These are phyloP conservation scores for Cornus kousa DNA, from an alignment of 148 eudicot genomes.

Conservation along the genomic window DNA sequence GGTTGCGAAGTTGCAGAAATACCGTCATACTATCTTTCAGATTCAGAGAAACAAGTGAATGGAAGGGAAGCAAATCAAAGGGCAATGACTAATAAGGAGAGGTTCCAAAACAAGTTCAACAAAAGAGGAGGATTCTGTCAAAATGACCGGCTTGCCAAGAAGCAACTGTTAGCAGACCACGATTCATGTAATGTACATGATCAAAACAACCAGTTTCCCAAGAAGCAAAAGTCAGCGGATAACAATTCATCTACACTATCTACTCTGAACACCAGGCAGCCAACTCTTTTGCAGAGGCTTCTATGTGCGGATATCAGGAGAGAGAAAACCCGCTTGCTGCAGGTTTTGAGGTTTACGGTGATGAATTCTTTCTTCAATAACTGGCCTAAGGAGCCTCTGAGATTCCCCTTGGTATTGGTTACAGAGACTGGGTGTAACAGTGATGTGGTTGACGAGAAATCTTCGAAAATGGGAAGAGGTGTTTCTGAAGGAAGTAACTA, in stretches of 20 bases:
- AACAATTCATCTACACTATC: constrained; percentile 12
- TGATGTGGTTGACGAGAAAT: constrained; percentile 18
- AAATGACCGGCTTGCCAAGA: constrained; percentile 29
- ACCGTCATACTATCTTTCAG: constrained; percentile 68
- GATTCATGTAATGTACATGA: constrained; percentile 21
- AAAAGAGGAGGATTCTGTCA: constrained; percentile 50
- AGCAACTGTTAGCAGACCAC: constrained; percentile 23
- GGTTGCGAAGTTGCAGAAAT: constrained; percentile 97
- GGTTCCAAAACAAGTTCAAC: constrained; percentile 49
- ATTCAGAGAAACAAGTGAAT: constrained; percentile 39
- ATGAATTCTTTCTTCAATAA: constrained; percentile 76
- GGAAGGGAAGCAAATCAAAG: constrained; percentile 32
- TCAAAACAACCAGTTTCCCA: constrained; percentile 25
- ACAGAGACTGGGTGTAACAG: constrained; percentile 28
- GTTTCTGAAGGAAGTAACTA: neutral
- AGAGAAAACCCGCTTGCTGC: constrained; percentile 60
- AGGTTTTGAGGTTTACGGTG: constrained; percentile 79
- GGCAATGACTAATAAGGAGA: constrained; percentile 35
- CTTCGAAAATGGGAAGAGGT: constrained; percentile 3
- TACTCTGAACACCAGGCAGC: constrained; percentile 33
- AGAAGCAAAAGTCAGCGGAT: constrained; percentile 26
- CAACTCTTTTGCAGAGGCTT: constrained; percentile 76
- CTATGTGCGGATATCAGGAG: constrained; percentile 60
- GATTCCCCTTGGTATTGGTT: constrained; percentile 61
- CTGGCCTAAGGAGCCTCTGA: constrained; percentile 53